Evolutionary conservation across 805 yeast species (phyloP).

Genomic region (Komagataella ulmi): DNA sequence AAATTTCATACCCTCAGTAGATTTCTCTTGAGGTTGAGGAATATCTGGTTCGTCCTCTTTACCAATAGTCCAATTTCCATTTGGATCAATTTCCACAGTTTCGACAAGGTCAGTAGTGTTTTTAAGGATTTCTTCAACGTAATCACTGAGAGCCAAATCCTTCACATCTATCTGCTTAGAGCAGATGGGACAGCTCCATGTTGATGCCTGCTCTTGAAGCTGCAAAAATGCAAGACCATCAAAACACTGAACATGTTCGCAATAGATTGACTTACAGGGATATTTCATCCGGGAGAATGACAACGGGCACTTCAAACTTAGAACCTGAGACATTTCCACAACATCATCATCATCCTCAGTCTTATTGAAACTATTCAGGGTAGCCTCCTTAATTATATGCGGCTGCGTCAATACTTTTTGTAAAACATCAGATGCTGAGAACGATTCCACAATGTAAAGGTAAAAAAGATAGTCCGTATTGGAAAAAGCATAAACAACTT

Average conservation of each 20-base stretch:
- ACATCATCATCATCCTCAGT: constrained; percentile 52
- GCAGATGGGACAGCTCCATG: constrained; percentile 88
- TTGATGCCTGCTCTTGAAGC: constrained; percentile 67
- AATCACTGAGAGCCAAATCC: constrained; percentile 65
- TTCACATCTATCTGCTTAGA: constrained; percentile 33
- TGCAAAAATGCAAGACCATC: constrained; percentile 66
- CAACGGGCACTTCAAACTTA: constrained; percentile 70
- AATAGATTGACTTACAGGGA: constrained; percentile 60
- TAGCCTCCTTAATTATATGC: constrained; percentile 37
- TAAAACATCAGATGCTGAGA: constrained; percentile 27
- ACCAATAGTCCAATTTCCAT: constrained; percentile 58
- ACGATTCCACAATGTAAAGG: constrained; percentile 43
- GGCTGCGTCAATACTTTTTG: constrained; percentile 28
- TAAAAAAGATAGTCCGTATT: constrained; percentile 34
- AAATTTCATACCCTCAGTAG: neutral
- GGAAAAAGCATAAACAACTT: constrained; percentile 46
- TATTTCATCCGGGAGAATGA: constrained; percentile 53
- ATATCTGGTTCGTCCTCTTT: constrained; percentile 10
- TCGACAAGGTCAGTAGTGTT: constrained; percentile 43
- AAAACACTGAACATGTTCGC: constrained; percentile 80
- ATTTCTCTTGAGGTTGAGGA: neutral
- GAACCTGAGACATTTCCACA: constrained; percentile 47
- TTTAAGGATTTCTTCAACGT: constrained; percentile 46
- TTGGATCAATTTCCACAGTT: constrained; percentile 48
- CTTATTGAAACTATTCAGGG: constrained; percentile 23